These are phyloP conservation scores for Breviolum minutum DNA, from an alignment of 73 alveolate species.

Conservation along the genomic window DNA sequence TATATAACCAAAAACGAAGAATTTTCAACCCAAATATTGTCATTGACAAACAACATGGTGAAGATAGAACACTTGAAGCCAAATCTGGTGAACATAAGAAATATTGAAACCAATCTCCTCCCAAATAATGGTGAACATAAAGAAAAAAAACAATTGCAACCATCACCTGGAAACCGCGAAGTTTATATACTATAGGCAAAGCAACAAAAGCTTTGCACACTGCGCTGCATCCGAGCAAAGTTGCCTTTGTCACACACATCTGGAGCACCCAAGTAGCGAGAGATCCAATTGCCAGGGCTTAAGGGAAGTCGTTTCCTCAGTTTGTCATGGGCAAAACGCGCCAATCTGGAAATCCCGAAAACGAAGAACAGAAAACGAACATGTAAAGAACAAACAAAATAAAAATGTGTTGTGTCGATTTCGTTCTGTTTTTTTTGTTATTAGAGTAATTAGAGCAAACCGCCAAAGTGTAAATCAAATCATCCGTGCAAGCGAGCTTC, in stretches of 20 bases:
- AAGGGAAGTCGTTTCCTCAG: conserved; percentile 44
- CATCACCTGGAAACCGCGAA: background rate
- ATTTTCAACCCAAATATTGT: no score
- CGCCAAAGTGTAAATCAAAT: no score
- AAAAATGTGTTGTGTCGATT: no score
- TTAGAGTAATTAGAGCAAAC: no score
- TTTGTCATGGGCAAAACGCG: background rate
- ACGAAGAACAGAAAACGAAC: no score
- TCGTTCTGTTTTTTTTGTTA: no score
- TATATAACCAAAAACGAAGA: no score
- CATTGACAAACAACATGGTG: no score
- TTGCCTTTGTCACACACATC: conserved; percentile 94
- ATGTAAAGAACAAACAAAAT: background rate
- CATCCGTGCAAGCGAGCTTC: background rate
- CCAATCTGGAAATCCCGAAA: background rate
- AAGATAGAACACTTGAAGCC: no score
- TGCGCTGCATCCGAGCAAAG: conserved; percentile 69
- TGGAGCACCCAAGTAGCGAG: conserved; percentile 52
- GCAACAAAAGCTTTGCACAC: conserved; percentile 12
- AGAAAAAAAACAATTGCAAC: no score
- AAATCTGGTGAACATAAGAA: no score
- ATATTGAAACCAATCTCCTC: background rate
- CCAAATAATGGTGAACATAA: background rate
- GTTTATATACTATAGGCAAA: background rate
- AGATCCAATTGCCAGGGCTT: conserved; percentile 22